Evolutionary conservation across 345 rosid species (phyloP), one percentile per base, ranked within the genome.

Genomic region (Excoecaria cochinchinensis): DNA sequence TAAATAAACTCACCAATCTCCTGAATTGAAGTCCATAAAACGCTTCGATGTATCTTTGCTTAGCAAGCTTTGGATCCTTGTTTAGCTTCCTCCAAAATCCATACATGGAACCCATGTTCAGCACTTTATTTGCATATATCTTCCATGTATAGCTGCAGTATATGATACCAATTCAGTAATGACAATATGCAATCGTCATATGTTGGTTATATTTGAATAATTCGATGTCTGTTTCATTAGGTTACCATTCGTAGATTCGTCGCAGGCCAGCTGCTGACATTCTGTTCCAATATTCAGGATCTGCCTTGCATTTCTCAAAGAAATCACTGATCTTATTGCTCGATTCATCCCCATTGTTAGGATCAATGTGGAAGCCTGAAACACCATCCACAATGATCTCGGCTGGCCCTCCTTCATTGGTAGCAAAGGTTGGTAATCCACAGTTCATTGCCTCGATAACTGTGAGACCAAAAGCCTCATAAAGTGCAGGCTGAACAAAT

Each of bases 371-470:
- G 81, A 93, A 95, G 39, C 99, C 98, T 5, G 97, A 95, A 75
- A 91, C 82, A 22, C 91, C 95, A 79, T 95, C 97, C 14, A 93
- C 89, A 22, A 93, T 90, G 39, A 95, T 95, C 86, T 95, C 98
- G 0, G 98, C 99, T 0, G 98, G 97, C 12, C 98, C 98, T 42
- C 98, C 98, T 83, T 95, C 90, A 71, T 89, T 89, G 1, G 99
- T 95, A 1, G 98, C 99, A 56, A 95, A 95, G 1, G 91, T 93
- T 19, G 99, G 97, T 1, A 95, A 78, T 68, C 99, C 98, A 65
- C 98, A 91, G 89, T 89, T 91, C 97, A 95, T 95, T 11, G 98
- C 99, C 84, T 95, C 98, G 2, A 93, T 93, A 67, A 95, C 98
- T 0, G 99, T 95, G 36, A 95, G 82, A 59, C 98, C 98, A 74